Evolutionary conservation across 140 eudicot species (phyloP), one percentile per base, ranked within the genome.

Genomic region (Stevia rebaudiana): DNA sequence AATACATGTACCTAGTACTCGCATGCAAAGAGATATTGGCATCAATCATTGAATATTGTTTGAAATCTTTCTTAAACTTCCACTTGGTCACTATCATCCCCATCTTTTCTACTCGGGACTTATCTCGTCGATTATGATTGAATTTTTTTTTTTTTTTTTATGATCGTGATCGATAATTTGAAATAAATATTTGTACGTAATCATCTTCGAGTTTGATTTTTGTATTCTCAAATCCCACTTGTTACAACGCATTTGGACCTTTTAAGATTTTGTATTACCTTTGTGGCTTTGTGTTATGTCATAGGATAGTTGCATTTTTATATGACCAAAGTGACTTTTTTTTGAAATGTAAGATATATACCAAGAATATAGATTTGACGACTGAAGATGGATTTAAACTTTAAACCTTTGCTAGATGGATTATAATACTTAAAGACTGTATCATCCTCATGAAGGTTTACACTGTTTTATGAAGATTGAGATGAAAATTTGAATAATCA

Each of bases 31-130:
- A 42, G 48, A 69, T 41, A 68, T 53, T 68, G 55, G 44, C 9
- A 35, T 54, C 63, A 49, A 59, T 59, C 52, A 57, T 63, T 76
- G 47, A 28, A 43, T 52, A 63, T 25, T 47, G 64, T 68, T 71
- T 25, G 15, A 49, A 73, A 61, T 63, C 55, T 51, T 74, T 37
- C 53, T 56, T 52, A 61, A 60, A 56, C 67, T 76, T 68, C 64
- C 71, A 68, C 80, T 68, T 68, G 69, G 79, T 73, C 82, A 23
- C 73, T 68, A 17, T 78, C 79, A 73, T 57, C 24, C 18, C 73
- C 16, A 63, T 69, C 74, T 76, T 69, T 77, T 65, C 64, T 74
- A 13, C 50, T 40, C 11, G n/a, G 36, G 15, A 48, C 65, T 44
- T 28, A 59, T 58, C 68, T 59, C 62, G 18, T 60, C 37, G 35